phyloP scores from a whole-genome alignment of 2,329 filamentous ascomycete genomes.

The Cytospora piceae region DNA sequence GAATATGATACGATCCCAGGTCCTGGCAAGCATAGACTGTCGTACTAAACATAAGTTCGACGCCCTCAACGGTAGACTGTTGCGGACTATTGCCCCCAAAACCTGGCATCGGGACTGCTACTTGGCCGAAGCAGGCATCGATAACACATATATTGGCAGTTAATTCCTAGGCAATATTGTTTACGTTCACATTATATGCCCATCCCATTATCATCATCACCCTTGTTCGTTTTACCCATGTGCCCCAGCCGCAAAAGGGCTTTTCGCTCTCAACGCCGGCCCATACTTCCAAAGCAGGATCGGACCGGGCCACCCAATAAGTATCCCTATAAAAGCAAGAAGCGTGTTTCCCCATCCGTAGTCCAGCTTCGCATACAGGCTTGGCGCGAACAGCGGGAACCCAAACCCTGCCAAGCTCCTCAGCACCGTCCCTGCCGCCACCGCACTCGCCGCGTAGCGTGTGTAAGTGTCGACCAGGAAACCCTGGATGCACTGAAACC shows the following conservation, averaged over 20 bases:
- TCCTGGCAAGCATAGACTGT: not conserved
- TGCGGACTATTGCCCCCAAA: not conserved
- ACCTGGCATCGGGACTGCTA: not conserved
- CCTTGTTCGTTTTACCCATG: not conserved
- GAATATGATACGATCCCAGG: not conserved
- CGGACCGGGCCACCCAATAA: slow-evolving; percentile 46
- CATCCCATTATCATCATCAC: not conserved
- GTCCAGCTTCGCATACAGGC: slow-evolving; percentile 48
- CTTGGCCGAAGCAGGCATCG: not conserved
- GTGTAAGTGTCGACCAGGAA: slow-evolving; percentile 53
- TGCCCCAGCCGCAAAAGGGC: slow-evolving; percentile 32
- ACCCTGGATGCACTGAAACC: slow-evolving; percentile 50
- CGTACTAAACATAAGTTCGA: not conserved
- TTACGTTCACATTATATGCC: not conserved
- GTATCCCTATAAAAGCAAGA: slow-evolving; percentile 49
- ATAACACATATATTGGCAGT: not conserved
- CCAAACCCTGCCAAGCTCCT: slow-evolving; percentile 54
- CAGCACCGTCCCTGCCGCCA: slow-evolving; percentile 49
- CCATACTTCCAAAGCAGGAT: slow-evolving; percentile 52
- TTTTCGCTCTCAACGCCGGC: slow-evolving; percentile 41
- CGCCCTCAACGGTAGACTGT: not conserved
- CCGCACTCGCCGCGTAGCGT: slow-evolving; percentile 50
- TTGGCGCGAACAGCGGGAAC: slow-evolving; percentile 54
- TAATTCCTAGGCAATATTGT: too few species aligned
- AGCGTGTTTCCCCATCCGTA: slow-evolving; percentile 49